Evolutionary conservation across 2,329 filamentous ascomycete species (phyloP), one percentile per base, ranked within the genome.

Genomic region (Pseudopyrenochaeta lycopersici): DNA sequence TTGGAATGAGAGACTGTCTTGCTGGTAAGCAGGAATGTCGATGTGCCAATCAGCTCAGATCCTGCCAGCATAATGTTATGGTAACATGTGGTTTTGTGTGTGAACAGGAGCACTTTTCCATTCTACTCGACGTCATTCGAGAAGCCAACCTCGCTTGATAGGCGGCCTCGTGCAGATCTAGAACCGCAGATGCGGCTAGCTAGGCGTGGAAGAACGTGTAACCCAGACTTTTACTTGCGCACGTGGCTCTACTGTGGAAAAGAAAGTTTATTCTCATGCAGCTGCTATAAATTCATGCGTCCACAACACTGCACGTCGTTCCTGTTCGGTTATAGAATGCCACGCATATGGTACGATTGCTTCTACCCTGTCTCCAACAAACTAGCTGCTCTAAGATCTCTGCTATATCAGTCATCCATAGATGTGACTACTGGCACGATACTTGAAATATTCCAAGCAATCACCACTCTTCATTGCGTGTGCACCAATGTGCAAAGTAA

Each of bases 111-210:
- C 41, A 27, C 40, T 50, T 45, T 54, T 21, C 27, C 9, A 33
- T 39, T 30, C 21, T 17, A 32, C 9, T 29, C 30, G 21, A 57
- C 54, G 42, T 54, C 54, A 57, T 57, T 49, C 48, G 52, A 52
- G 40, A 47, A 31, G 43, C 32, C 35, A 36, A 15, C 29, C 32
- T 52, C 52, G 52, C 52, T 52, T 52, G 52, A 55, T 44, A 52
- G 23, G 23, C 23, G 49, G 49, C 44, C 39, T 48, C 39, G 38
- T 50, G 49, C 50, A 56, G 49, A 56, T 56, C 54, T 40, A 53
- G 44, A 56, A 41, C 56, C 46, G 39, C 36, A 44, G 38, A 56
- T 46, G 39, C 52, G 47, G 52, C 59, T 64, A 64, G 56, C 61
- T 56, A 33, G 46, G 46, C 46, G 31, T 23, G 57, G 54, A 56